These are phyloP conservation scores for Neckera pumila DNA, from an alignment of 225 moss, liverwort and hornwort genomes.

Conservation along the genomic window DNA sequence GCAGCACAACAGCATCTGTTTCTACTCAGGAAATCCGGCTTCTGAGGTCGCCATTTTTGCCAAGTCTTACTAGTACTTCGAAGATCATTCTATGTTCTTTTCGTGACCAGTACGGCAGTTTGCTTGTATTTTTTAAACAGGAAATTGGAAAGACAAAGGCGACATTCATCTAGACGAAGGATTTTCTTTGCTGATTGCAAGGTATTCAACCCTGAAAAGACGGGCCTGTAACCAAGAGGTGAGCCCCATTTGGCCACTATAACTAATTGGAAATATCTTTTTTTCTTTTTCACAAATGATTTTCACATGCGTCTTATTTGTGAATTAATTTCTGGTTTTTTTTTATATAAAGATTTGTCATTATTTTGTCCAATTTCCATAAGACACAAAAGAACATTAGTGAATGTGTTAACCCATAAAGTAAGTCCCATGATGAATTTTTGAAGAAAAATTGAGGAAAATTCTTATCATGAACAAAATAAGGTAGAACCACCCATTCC, in stretches of 20 bases:
- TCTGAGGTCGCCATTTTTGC: conserved; percentile 88
- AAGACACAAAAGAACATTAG: too few species aligned
- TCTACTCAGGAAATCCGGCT: conserved; percentile 53
- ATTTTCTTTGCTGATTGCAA: not conserved
- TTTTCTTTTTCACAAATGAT: not conserved
- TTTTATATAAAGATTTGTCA: not conserved
- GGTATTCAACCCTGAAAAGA: not conserved
- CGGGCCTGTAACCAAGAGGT: not conserved
- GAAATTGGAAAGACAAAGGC: not conserved
- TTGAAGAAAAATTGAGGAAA: not conserved
- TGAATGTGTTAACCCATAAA: too few species aligned
- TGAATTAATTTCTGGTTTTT: not conserved
- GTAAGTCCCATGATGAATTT: not conserved
- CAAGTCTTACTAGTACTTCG: conserved; percentile 58
- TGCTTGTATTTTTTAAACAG: not conserved
- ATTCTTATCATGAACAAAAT: not conserved
- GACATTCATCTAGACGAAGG: not conserved
- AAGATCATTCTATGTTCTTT: not conserved
- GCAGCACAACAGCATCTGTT: conserved; percentile 31
- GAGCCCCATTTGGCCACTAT: not conserved
- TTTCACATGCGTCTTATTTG: not conserved
- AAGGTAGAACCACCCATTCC: too few species aligned
- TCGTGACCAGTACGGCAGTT: not conserved
- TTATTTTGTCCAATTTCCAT: too few species aligned
- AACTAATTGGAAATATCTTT: not conserved